These are phyloP conservation scores for Lachnum nothofagi DNA, from an alignment of 2,329 filamentous ascomycete genomes.

Conservation along the genomic window DNA sequence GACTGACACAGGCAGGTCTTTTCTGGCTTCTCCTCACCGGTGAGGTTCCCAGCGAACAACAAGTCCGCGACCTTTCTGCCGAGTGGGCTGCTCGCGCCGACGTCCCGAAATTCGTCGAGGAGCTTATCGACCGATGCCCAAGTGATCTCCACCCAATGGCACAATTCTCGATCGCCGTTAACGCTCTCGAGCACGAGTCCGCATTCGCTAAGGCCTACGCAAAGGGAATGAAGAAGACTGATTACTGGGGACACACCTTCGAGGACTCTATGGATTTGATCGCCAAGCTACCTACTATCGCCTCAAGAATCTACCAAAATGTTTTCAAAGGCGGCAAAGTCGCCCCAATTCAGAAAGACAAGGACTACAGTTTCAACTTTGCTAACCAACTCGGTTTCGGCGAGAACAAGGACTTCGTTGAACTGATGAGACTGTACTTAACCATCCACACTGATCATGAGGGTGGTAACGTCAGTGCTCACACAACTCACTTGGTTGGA, in stretches of 20 bases:
- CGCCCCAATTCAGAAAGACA: constrained; percentile 89
- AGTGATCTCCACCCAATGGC: constrained; percentile 99
- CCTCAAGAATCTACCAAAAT: constrained; percentile 98
- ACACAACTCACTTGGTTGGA: constrained; percentile 97
- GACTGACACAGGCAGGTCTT: constrained; percentile 59
- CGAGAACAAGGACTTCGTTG: constrained; percentile 91
- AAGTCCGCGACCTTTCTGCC: constrained; percentile 95
- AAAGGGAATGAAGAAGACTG: constrained; percentile 98
- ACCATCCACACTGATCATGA: constrained; percentile 99
- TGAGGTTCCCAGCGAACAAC: constrained; percentile 95
- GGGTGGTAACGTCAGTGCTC: constrained; percentile 96
- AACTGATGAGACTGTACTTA: constrained; percentile 97
- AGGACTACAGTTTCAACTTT: constrained; percentile 99
- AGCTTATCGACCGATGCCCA: constrained; percentile 99
- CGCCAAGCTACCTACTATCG: constrained; percentile 97
- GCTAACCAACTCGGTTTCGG: constrained; percentile 98
- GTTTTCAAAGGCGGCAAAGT: constrained; percentile 99
- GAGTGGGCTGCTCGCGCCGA: constrained; percentile 98
- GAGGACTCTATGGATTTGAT: constrained; percentile 99
- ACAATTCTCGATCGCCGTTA: constrained; percentile 96
- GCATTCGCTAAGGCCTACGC: constrained; percentile 97
- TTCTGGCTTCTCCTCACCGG: constrained; percentile 99
- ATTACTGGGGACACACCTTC: constrained; percentile 99
- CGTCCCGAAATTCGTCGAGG: constrained; percentile 95
- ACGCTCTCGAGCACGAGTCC: constrained; percentile 96